Percentiles rank a stretch among this genome's conserved stretches.
Evolutionary conservation across 495 filamentous ascomycete genomes (phyloP).

Genomic region (Trichoderma virens): DNA sequence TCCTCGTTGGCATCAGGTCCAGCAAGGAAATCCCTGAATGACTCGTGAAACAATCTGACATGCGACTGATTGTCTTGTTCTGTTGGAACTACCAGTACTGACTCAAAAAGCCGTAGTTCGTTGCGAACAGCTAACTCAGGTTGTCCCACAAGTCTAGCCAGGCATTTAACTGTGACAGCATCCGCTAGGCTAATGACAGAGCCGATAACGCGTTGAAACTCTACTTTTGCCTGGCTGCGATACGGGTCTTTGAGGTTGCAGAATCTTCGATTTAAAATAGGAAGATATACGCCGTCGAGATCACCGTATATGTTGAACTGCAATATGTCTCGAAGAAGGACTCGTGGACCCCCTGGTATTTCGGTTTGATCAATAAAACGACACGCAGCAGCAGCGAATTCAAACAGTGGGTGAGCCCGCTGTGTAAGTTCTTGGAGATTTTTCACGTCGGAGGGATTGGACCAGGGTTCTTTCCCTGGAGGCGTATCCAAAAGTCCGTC

Average conservation of each 20-base stretch:
- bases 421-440: neutral
- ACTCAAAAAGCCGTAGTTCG: no score
- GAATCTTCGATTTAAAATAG: no score
- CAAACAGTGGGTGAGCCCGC: neutral
- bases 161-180: no score
- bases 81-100: neutral
- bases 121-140: no score
- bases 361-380: neutral
- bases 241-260: no score
- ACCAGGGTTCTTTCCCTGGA: no score
- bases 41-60: neutral
- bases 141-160: no score
- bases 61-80: neutral
- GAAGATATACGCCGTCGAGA: no score
- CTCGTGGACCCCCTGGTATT: neutral
- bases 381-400: neutral
- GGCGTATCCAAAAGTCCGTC: no score
- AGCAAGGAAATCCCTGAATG: neutral
- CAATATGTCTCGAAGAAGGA: no score
- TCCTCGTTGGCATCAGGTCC: neutral
- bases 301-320: no score
- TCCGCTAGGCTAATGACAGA: neutral
- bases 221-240: neutral
- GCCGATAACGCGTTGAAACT: neutral
- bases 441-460: neutral